Percentiles rank a stretch among this genome's conserved stretches.
These are phyloP conservation scores for Paulownia fortunei DNA, from an alignment of 257 asterid genomes.

Conservation along the genomic window DNA sequence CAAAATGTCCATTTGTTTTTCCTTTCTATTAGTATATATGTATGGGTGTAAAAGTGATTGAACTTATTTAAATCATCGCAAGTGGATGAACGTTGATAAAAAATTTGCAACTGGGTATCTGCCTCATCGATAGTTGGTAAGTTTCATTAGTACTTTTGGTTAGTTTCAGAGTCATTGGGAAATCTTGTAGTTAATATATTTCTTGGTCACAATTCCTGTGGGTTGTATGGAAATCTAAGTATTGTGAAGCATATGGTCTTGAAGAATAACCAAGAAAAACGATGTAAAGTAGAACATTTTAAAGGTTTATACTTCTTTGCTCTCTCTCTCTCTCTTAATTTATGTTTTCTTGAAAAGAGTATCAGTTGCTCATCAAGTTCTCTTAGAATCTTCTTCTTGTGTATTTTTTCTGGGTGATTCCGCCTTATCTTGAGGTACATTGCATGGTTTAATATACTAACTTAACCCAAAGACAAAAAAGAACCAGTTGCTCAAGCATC, in stretches of 20 bases:
- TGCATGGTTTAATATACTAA: not conserved
- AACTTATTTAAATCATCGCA: not conserved
- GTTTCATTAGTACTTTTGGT: not conserved
- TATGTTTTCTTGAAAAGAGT: not conserved
- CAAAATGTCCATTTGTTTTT: conserved; percentile 1
- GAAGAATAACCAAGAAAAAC: not conserved
- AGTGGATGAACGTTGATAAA: not conserved
- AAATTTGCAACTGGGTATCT: not conserved
- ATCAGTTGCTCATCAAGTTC: not conserved
- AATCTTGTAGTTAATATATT: not conserved
- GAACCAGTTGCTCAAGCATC: conserved; percentile 18
- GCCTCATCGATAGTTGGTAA: not conserved
- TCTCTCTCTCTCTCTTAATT: not conserved
- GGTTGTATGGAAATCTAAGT: too few relatives aligned
- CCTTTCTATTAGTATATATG: not conserved
- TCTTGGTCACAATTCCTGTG: not conserved
- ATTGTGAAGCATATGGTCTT: not conserved
- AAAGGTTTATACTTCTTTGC: not conserved
- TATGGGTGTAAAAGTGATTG: not conserved
- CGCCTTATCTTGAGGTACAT: not conserved
- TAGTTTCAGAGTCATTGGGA: not conserved
- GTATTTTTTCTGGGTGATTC: not conserved
- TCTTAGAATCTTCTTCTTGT: not conserved
- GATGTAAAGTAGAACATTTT: not conserved
- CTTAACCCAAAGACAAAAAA: not conserved